A percentile compares a stretch with the other conserved stretches of the same genome.
These are phyloP conservation scores for Daedaleopsis nitida DNA, from an alignment of 768 basidiomycete genomes.

Conservation along the genomic window DNA sequence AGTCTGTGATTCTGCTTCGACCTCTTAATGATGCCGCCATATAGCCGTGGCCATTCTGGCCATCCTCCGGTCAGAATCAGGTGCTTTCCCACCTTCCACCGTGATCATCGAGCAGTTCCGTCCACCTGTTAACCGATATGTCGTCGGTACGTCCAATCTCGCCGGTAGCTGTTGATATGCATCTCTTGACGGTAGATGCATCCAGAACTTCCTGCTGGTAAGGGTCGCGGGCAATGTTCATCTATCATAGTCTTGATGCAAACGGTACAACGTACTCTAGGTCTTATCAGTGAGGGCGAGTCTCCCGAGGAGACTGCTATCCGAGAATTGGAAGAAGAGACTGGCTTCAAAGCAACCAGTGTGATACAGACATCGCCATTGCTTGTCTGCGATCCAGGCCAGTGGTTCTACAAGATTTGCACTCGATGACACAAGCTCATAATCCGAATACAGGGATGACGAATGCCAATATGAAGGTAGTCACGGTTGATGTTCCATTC, in stretches of 20 bases:
- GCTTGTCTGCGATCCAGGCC: slow-evolving; percentile 74
- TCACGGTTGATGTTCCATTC: slow-evolving; percentile 69
- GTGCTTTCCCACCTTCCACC: slow-evolving; percentile 73
- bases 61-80: slow-evolving; percentile 72
- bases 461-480: slow-evolving; percentile 89
- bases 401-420: slow-evolving; percentile 16
- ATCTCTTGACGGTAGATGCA: background rate
- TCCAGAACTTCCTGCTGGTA: slow-evolving; percentile 61
- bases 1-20: background rate
- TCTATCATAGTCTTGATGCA: background rate
- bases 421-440: background rate
- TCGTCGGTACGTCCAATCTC: slow-evolving; percentile 55
- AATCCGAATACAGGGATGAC: slow-evolving; percentile 71
- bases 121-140: slow-evolving; percentile 76
- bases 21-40: background rate
- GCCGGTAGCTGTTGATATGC: background rate
- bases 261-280: slow-evolving; percentile 35
- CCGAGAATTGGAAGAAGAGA: slow-evolving; percentile 92
- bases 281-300: slow-evolving; percentile 86
- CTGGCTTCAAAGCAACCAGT: slow-evolving; percentile 73
- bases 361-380: slow-evolving; percentile 66
- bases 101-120: slow-evolving; percentile 92
- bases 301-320: slow-evolving; percentile 78
- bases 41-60: slow-evolving; percentile 89
- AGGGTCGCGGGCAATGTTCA: background rate